A percentile compares a stretch with the other conserved stretches of the same genome.
Evolutionary conservation across 2,329 filamentous ascomycete genomes (phyloP).

Genomic region (Botryotinia convoluta): DNA sequence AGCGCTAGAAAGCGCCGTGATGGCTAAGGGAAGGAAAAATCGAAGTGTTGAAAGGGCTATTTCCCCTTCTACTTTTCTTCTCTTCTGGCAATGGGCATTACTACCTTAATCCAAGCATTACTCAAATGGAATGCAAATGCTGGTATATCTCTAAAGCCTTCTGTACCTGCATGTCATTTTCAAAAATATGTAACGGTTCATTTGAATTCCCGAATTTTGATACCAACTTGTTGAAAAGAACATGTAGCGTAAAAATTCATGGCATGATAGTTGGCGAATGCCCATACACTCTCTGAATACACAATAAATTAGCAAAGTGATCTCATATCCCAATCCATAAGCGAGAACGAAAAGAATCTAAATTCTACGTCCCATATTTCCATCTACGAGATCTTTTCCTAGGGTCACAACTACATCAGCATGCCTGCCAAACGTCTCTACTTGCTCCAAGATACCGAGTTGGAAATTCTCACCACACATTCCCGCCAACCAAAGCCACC

Average conservation of each 20-base stretch:
- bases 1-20: not conserved
- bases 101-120: too few species aligned
- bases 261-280: not conserved
- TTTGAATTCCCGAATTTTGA: not conserved
- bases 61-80: too few species aligned
- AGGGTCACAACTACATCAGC: not conserved
- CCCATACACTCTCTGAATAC: not conserved
- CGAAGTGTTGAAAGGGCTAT: not conserved
- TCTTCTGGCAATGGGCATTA: too few species aligned
- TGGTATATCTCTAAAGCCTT: not conserved
- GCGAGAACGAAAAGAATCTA: not conserved
- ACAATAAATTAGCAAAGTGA: not conserved
- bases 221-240: not conserved
- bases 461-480: not conserved
- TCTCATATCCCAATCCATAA: not conserved
- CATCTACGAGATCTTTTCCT: not conserved
- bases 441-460: not conserved
- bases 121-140: not conserved
- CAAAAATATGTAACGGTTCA: not conserved
- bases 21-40: not conserved
- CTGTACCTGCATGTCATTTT: not conserved
- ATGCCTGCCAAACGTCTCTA: not conserved
- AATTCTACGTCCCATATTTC: not conserved
- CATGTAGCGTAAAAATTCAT: not conserved
- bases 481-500: too few species aligned